Percentiles rank a stretch among this genome's conserved stretches.
These are phyloP conservation scores for Colletotrichum eleusines DNA, from an alignment of 2,329 filamentous ascomycete genomes.

Conservation along the genomic window DNA sequence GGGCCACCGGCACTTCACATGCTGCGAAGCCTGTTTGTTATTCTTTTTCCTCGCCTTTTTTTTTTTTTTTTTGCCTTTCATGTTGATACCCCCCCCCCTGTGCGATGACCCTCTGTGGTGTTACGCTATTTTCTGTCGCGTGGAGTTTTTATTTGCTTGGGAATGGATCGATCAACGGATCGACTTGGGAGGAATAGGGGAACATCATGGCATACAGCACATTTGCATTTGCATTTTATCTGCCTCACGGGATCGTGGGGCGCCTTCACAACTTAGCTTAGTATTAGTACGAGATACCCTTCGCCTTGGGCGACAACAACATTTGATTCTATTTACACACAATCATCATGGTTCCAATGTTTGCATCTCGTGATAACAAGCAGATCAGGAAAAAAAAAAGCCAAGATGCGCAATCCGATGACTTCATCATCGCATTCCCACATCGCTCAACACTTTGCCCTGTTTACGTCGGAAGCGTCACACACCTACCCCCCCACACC, in stretches of 20 bases:
- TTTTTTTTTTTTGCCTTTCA: not conserved
- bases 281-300: slow-evolving; percentile 41
- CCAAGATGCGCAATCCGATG: not conserved
- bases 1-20: slow-evolving; percentile 35
- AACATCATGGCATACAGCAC: slow-evolving; percentile 32
- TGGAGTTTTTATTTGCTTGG: slow-evolving; percentile 30
- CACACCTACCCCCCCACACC: not conserved
- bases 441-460: not conserved
- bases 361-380: not conserved
- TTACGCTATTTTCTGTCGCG: slow-evolving; percentile 25
- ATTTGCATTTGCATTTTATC: slow-evolving; percentile 32
- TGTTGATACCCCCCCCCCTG: slow-evolving; percentile 41
- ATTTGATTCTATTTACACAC: slow-evolving; percentile 31
- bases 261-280: slow-evolving; percentile 21
- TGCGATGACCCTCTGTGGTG: slow-evolving; percentile 21
- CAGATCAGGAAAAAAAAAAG: no score
- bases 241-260: slow-evolving; percentile 17
- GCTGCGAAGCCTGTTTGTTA: not conserved
- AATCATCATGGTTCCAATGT: not conserved
- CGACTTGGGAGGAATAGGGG: slow-evolving; percentile 16
- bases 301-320: slow-evolving; percentile 38
- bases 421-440: not conserved
- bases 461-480: slow-evolving; percentile 5
- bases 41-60: not conserved
- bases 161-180: slow-evolving; percentile 28